phyloP scores from a whole-genome alignment of 306 rosid species.

The Heteromeles arbutifolia region DNA sequence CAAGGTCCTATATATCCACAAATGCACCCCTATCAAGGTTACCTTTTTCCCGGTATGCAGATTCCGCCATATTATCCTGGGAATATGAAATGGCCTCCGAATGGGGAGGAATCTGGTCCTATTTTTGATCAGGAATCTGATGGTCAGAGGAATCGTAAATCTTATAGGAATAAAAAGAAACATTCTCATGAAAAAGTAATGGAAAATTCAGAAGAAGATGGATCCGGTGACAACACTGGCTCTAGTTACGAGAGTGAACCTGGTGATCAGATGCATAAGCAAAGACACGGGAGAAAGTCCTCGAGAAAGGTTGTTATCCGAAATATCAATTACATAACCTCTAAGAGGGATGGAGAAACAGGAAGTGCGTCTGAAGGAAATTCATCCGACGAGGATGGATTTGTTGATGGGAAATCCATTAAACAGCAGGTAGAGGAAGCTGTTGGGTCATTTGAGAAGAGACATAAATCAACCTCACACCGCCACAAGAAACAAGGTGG shows the following conservation, averaged over 20 bases:
- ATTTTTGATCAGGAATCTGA: conserved; percentile 45
- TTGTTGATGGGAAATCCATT: conserved; percentile 62
- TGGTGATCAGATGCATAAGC: conserved; percentile 41
- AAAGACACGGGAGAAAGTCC: conserved; percentile 65
- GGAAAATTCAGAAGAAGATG: conserved; percentile 56
- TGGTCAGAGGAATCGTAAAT: conserved; percentile 33
- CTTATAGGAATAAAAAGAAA: conserved; percentile 62
- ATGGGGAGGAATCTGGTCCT: conserved; percentile 47
- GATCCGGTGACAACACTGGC: conserved; percentile 39
- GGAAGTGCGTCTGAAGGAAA: conserved; percentile 58
- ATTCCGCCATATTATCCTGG: conserved; percentile 76
- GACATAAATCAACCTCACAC: conserved; percentile 49
- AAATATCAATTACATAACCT: conserved; percentile 89
- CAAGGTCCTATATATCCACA: conserved; percentile 76
- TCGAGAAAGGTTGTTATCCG: conserved; percentile 92
- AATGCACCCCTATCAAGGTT: conserved; percentile 80
- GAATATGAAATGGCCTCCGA: conserved; percentile 81
- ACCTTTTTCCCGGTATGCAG: conserved; percentile 81
- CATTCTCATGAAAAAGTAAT: conserved; percentile 34
- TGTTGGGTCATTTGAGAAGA: conserved; percentile 73
- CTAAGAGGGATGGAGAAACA: conserved; percentile 68
- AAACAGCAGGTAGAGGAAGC: conserved; percentile 85
- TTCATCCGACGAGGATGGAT: conserved; percentile 59
- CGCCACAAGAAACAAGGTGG: conserved; percentile 48
- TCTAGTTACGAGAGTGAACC: conserved; percentile 64